These are phyloP conservation scores for Amoebophrya sp. DNA, from an alignment of 169 alveolate species.

Conservation along the genomic window DNA sequence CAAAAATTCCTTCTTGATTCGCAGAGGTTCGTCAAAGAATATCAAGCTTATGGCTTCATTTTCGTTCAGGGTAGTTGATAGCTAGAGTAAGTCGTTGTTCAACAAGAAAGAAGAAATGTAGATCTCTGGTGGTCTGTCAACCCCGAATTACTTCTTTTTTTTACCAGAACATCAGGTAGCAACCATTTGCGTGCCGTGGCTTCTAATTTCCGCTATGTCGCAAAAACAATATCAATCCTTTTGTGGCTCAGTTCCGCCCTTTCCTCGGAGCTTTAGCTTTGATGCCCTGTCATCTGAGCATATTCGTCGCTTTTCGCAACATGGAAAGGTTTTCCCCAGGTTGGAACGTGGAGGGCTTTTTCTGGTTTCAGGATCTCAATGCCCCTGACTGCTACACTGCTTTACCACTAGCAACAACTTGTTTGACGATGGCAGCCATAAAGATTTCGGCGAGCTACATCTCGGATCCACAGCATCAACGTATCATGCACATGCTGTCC, in stretches of 20 bases:
- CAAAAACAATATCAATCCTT: background rate
- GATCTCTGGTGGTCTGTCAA: background rate
- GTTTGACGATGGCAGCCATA: background rate
- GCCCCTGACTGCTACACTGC: conserved; percentile 6
- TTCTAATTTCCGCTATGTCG: no score
- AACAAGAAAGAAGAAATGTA: no score
- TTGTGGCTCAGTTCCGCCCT: background rate
- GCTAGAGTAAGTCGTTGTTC: no score
- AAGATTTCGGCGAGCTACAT: background rate
- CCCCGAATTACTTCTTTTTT: no score
- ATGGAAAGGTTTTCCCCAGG: background rate
- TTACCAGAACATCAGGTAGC: no score
- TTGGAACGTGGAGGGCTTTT: conserved; percentile 7
- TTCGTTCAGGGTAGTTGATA: no score
- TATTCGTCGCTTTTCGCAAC: background rate
- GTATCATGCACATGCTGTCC: background rate
- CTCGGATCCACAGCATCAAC: background rate
- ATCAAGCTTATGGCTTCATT: no score
- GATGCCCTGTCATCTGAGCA: background rate
- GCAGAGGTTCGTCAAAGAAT: background rate
- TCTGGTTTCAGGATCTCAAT: background rate
- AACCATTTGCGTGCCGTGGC: no score
- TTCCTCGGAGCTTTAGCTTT: background rate
- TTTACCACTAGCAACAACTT: background rate
- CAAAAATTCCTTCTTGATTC: background rate